Evolutionary conservation across 2,329 filamentous ascomycete genomes (phyloP), one percentile per base, ranked within the genome.

Genomic region (Dactylellina drechsleri): DNA sequence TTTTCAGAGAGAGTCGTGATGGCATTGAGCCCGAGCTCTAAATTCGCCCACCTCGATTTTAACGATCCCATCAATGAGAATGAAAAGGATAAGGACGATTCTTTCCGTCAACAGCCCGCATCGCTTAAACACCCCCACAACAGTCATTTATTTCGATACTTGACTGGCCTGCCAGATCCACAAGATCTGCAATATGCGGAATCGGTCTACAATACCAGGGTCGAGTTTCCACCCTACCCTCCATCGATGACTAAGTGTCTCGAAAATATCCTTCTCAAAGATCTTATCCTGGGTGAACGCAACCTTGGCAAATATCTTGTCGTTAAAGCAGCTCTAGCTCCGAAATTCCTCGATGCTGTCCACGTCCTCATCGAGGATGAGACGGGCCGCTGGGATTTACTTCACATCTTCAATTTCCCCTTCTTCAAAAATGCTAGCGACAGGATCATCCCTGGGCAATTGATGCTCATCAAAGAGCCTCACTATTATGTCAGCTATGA

Each of bases 401-500:
- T 75, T n/a, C 58, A 75, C 28, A 52, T 75, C 3, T 75, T 75
- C 45, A 40, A 75, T 18, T 68, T 64, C 36, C 64, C 52, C 2
- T 68, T 56, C 28, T 60, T 20, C 2, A 67, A 75, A 12, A 64
- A 75, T 43, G 13, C 13, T 3, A 58, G 59, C 13, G 71, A 75
- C 16, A 41, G 71, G 23, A 56, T 75, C 10, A 18, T 15, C 4
- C 20, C 59, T 31, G 71, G 71, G 1, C 71, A 75, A 40, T 36
- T 75, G 31, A 50, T 75, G 58, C 18, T 75, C 8, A 58, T 75
- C 58, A 75, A 68, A 31, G 71, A 75, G n/a, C 71, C 71, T 4
- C 41, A 62, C 7, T 75, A 64, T 16, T 68, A 68, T 13, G 28
- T 26, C 23, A 59, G 50, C 15, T 60, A 65, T n/a, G 71, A 67